These are phyloP conservation scores for Platanus orientalis DNA, from an alignment of 164 flowering plant genomes.

Conservation along the genomic window DNA sequence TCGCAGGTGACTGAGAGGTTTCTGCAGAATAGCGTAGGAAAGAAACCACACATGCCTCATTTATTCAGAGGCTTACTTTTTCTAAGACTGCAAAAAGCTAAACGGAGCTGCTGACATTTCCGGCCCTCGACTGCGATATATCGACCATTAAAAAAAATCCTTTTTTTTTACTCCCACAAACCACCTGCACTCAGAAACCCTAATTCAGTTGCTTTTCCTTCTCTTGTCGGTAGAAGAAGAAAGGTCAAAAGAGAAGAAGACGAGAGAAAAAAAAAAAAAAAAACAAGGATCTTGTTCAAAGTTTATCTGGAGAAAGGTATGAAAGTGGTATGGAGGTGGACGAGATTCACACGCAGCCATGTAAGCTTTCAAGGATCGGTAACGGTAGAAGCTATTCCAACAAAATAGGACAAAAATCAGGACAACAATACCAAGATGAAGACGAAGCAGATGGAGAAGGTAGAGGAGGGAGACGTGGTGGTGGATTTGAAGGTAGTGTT, in stretches of 20 bases:
- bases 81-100: conserved; percentile 19
- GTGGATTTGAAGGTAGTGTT: no score
- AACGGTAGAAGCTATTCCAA: conserved; percentile 30
- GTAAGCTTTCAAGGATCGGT: conserved; percentile 47
- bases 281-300: background rate
- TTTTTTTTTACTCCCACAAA: conserved; percentile 10
- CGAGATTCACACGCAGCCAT: conserved; percentile 49
- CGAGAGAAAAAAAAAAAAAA: background rate
- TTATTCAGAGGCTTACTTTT: conserved; percentile 22
- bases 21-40: background rate
- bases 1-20: conserved; percentile 10
- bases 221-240: background rate
- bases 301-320: conserved; percentile 38
- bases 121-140: conserved; percentile 22
- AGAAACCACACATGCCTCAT: conserved; percentile 11
- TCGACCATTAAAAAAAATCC: conserved; percentile 18
- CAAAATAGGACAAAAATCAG: conserved; percentile 31
- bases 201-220: background rate
- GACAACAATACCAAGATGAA: conserved; percentile 23
- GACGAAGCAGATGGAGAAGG: conserved; percentile 39
- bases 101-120: conserved; percentile 19
- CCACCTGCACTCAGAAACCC: conserved; percentile 25
- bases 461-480: conserved; percentile 14
- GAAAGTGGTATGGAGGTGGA: conserved; percentile 74
- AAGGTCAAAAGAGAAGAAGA: no score